phyloP scores from a whole-genome alignment of 176 grass and related monocot species.

The Phoenix dactylifera region DNA sequence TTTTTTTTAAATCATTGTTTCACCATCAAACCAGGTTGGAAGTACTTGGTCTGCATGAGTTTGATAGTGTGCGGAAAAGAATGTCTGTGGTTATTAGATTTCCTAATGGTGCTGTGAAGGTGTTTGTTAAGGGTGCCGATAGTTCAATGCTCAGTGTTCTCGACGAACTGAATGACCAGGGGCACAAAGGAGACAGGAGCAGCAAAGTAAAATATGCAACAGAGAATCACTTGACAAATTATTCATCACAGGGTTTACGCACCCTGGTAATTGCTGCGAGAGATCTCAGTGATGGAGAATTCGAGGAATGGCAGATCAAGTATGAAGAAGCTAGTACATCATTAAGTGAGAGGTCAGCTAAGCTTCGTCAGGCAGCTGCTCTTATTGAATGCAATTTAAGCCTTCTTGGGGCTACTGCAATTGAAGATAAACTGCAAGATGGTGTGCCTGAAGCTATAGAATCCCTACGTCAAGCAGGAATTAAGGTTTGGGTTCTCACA shows the following conservation, averaged over 20 bases:
- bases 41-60: constrained; percentile 99
- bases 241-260: constrained; percentile 77
- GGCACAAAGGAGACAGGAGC: too few species aligned
- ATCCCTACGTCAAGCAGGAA: constrained; percentile 84
- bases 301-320: constrained; percentile 67
- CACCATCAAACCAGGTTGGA: constrained; percentile 54
- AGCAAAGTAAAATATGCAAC: constrained; percentile 59
- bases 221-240: constrained; percentile 54
- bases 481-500: constrained; percentile 98
- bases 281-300: constrained; percentile 58
- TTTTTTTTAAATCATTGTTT: not conserved
- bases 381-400: constrained; percentile 80
- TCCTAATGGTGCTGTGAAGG: constrained; percentile 75
- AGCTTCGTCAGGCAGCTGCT: constrained; percentile 74
- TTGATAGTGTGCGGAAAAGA: constrained; percentile 95
- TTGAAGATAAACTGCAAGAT: constrained; percentile 99
- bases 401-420: constrained; percentile 88
- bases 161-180: constrained; percentile 4
- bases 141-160: constrained; percentile 89
- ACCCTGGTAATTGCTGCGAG: constrained; percentile 84
- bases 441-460: constrained; percentile 97
- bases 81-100: constrained; percentile 98
- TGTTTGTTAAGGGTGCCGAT: constrained; percentile 98
- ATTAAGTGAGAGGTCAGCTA: constrained; percentile 75
- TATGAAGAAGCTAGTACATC: constrained; percentile 98